A percentile compares a stretch with the other conserved stretches of the same genome.
Evolutionary conservation across 352 stramenopile species (phyloP).

Genomic region (Phytophthora crassamura): DNA sequence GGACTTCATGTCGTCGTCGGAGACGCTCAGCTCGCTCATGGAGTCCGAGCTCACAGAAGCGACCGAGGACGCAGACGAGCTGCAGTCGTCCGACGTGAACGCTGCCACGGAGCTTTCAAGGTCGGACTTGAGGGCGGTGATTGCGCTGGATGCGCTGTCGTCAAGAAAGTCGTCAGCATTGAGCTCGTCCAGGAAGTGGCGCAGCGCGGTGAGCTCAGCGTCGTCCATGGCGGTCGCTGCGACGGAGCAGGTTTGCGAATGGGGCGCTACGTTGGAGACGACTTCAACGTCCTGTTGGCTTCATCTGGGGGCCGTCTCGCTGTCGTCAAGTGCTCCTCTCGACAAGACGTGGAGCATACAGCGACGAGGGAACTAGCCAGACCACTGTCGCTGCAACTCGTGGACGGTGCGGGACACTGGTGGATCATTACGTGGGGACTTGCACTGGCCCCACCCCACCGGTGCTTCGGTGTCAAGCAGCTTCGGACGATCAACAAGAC

Average conservation of each 20-base stretch:
- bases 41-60: neutral
- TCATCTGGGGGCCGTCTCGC: slow-evolving; percentile 11
- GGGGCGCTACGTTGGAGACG: neutral
- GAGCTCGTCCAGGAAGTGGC: slow-evolving; percentile 18
- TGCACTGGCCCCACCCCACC: too few species aligned
- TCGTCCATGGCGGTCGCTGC: slow-evolving; percentile 12
- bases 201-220: slow-evolving; percentile 15
- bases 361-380: neutral
- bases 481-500: too few species aligned
- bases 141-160: neutral
- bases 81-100: neutral
- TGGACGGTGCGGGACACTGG: slow-evolving; percentile 7
- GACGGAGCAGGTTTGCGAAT: slow-evolving; percentile 18
- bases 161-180: slow-evolving; percentile 12
- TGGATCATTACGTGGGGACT: slow-evolving; percentile 7
- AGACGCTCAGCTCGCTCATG: slow-evolving; percentile 5
- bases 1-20: slow-evolving; percentile 3
- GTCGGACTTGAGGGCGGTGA: neutral
- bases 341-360: neutral
- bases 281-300: slow-evolving; percentile 25
- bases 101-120: neutral
- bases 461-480: too few species aligned
- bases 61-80: slow-evolving; percentile 1
- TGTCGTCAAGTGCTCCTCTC: slow-evolving; percentile 15
- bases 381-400: neutral